These are phyloP conservation scores for Gelatoporia subvermispora DNA, from an alignment of 768 basidiomycete genomes.

Conservation along the genomic window DNA sequence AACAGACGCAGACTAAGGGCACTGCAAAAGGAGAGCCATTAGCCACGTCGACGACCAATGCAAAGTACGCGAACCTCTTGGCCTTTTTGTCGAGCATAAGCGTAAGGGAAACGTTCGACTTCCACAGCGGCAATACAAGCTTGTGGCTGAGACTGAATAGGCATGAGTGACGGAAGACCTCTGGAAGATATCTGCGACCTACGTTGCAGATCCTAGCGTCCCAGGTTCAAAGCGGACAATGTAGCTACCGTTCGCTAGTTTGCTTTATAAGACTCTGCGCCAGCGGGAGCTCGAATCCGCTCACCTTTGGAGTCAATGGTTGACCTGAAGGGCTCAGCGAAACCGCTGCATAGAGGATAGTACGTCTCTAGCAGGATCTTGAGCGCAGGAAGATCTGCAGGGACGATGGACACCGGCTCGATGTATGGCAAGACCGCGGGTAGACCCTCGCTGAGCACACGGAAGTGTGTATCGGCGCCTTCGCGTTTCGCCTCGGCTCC, in stretches of 20 bases:
- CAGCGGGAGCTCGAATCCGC: slow-evolving; percentile 17
- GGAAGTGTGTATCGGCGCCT: slow-evolving; percentile 55
- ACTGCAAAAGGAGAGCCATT: slow-evolving; percentile 33
- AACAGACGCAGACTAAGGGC: slow-evolving; percentile 85
- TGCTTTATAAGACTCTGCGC: not conserved
- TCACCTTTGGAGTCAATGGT: slow-evolving; percentile 50
- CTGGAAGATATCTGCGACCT: slow-evolving; percentile 22
- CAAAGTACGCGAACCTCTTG: slow-evolving; percentile 53
- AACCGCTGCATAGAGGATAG: slow-evolving; percentile 70
- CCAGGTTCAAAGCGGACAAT: slow-evolving; percentile 65
- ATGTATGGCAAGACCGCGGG: slow-evolving; percentile 81
- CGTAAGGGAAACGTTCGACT: slow-evolving; percentile 79
- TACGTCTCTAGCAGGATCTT: slow-evolving; percentile 68
- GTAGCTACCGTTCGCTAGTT: slow-evolving; percentile 62
- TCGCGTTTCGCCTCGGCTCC: slow-evolving; percentile 44
- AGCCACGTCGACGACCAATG: not conserved
- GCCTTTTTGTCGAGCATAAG: slow-evolving; percentile 97
- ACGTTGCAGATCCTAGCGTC: slow-evolving; percentile 49
- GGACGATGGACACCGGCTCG: slow-evolving; percentile 55
- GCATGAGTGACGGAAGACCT: slow-evolving; percentile 1
- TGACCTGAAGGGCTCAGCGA: slow-evolving; percentile 55
- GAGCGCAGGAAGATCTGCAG: slow-evolving; percentile 51
- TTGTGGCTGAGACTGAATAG: slow-evolving; percentile 62
- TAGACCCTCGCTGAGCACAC: slow-evolving; percentile 81
- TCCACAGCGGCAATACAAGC: slow-evolving; percentile 93